These are phyloP conservation scores for Pseudogymnoascus sp. DNA, from an alignment of 2,329 filamentous ascomycete species.

Conservation along the genomic window DNA sequence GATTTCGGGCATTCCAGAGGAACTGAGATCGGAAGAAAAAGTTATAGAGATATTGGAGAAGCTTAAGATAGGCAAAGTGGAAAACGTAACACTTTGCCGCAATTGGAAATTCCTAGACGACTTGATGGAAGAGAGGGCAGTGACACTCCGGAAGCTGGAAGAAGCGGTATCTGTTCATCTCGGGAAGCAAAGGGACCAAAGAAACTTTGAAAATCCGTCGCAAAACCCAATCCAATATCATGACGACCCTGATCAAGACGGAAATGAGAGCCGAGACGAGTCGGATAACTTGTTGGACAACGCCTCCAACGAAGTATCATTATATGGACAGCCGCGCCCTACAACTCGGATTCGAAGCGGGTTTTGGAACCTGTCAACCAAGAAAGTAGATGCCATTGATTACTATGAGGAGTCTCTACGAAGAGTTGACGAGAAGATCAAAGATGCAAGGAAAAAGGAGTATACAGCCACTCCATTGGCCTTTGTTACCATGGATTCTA, in stretches of 20 bases:
- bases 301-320: conserved; percentile 27
- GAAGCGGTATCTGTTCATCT: conserved; percentile 72
- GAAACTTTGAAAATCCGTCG: conserved; percentile 21
- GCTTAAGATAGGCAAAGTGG: conserved; percentile 80
- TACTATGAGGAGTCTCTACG: conserved; percentile 86
- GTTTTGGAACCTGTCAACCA: conserved; percentile 60
- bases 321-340: conserved; percentile 47
- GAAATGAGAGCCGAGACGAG: conserved; percentile 43
- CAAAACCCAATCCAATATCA: conserved; percentile 13
- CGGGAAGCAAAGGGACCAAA: conserved; percentile 34
- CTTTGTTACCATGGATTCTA: conserved; percentile 96
- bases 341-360: conserved; percentile 72
- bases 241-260: conserved; percentile 26
- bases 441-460: conserved; percentile 59
- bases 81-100: conserved; percentile 76
- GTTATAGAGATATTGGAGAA: conserved; percentile 84
- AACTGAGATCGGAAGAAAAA: conserved; percentile 70
- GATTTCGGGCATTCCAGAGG: conserved; percentile 74
- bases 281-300: conserved; percentile 48
- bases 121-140: conserved; percentile 59
- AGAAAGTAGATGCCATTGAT: conserved; percentile 80
- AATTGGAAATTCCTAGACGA: conserved; percentile 78
- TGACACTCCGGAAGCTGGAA: conserved; percentile 65
- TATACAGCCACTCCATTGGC: conserved; percentile 76
- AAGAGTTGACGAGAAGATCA: conserved; percentile 67